Evolutionary conservation across 176 grass and related monocot genomes (phyloP).

Genomic region (Aechmea fasciata): DNA sequence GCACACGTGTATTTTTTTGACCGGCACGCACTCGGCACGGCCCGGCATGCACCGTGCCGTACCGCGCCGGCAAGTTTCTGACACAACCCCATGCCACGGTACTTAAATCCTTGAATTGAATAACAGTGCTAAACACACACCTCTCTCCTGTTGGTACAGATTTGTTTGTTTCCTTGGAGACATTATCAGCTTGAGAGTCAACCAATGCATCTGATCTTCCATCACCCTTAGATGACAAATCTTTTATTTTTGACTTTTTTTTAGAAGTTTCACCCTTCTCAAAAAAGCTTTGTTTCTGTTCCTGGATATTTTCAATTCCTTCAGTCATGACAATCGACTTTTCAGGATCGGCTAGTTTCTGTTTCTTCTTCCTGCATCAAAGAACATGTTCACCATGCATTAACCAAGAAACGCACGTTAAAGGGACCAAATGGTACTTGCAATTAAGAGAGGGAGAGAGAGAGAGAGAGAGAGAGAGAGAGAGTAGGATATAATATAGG

Average conservation of each 20-base stretch:
- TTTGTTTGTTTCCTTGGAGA: background rate
- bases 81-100: too few relatives aligned
- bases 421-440: background rate
- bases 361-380: conserved; percentile 17
- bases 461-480: too few relatives aligned
- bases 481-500: too few relatives aligned
- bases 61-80: too few relatives aligned
- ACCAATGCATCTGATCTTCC: background rate
- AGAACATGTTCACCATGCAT: background rate
- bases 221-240: background rate
- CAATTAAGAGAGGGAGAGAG: background rate
- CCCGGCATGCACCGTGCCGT: too few relatives aligned
- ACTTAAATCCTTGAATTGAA: background rate
- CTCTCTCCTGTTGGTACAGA: conserved; percentile 4
- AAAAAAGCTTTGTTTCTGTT: background rate
- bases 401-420: background rate
- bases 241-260: background rate
- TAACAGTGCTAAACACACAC: conserved; percentile 1
- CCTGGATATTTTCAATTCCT: conserved; percentile 1
- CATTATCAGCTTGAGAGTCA: background rate
- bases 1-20: too few relatives aligned
- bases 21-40: too few relatives aligned
- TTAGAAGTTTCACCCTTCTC: background rate
- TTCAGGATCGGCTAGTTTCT: background rate
- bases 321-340: background rate